Percentiles rank a stretch among this genome's conserved stretches.
These are phyloP conservation scores for Cyberlindnera suaveolens DNA, from an alignment of 805 yeast species.

Conservation along the genomic window DNA sequence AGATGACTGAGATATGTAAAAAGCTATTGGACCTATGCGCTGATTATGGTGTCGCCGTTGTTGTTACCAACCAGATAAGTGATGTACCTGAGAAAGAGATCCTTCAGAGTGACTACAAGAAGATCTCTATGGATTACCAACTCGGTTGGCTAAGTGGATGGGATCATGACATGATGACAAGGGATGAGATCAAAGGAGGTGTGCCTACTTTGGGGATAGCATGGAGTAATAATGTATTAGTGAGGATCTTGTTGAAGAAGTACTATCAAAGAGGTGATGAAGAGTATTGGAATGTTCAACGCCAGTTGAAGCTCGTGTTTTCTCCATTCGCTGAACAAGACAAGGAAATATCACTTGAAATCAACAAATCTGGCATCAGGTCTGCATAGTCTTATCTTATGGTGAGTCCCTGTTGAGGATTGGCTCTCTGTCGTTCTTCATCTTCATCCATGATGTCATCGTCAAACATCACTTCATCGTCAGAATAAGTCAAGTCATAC, in stretches of 20 bases:
- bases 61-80: conserved; percentile 76
- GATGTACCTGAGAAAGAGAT: conserved; percentile 39
- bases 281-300: conserved; percentile 20
- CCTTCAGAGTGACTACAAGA: conserved; percentile 17
- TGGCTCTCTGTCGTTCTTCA: conserved; percentile 3
- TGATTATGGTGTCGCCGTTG: conserved; percentile 48
- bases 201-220: conserved; percentile 50
- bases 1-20: conserved; percentile 35
- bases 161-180: conserved; percentile 31
- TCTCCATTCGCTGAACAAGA: conserved; percentile 25
- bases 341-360: conserved; percentile 20
- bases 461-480: conserved; percentile 26
- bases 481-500: conserved; percentile 38
- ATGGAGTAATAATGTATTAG: conserved; percentile 48
- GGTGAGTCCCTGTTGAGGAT: neutral
- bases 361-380: conserved; percentile 16
- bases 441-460: conserved; percentile 26
- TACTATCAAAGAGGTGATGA: conserved; percentile 30
- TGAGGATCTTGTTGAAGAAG: conserved; percentile 42
- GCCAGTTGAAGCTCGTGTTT: conserved; percentile 35
- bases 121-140: conserved; percentile 52
- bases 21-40: conserved; percentile 45
- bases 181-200: conserved; percentile 17
- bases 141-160: conserved; percentile 72
- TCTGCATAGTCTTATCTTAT: neutral